Base-by-base conservation (phyloP, 108 stramenopile genomes). In the Cylindrotheca closterium region DNA sequence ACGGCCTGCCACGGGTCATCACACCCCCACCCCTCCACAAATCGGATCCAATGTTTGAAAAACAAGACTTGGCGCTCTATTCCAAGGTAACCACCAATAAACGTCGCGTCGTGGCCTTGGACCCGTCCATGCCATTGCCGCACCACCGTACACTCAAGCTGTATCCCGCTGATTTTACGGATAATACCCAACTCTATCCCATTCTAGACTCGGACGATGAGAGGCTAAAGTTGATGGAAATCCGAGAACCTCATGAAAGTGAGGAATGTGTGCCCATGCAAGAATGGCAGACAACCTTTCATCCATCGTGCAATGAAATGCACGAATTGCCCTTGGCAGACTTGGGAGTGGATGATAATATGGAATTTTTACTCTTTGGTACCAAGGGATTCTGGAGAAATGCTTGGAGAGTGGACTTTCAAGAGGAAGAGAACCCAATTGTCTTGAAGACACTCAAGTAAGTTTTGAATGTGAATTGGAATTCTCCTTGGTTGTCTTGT, bases 261-360 rank as follows among this genome's bases (percentile, higher is more conserved):
- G 77, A 74, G 18, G 84, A 92, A 57, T 92, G 91, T 45, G 79
- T 83, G 28, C 87, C 87, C 22, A 88, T 91, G 90, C 72, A 83
- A 57, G 63, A 81, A 31, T 92, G 91, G 91, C 91, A 92, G 79
- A 85, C 84, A 2, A 71, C 71, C 15, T 86, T 67, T 54, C 81
- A 85, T 47, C 91, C 91, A 5, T 73, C 69, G 17, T 88, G 83
- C 66, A 88, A 85, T 31, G 65, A 57, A 19, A 78, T 90, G 71
- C 89, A 90, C 55, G 83, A 84, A 61, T 47, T 74, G 22, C 46
- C 65, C 7, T 47, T 74, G 28, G 28, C 52, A 47, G 48, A 60
- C 32, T 24, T 86, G 23, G 85, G 76, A 21, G 65, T 49, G 24
- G 37, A 47, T 17, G 47, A 56, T 25, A 65, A 48, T 0, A 34